These are phyloP conservation scores for Zalerion maritima DNA, from an alignment of 495 filamentous ascomycete genomes.

Conservation along the genomic window DNA sequence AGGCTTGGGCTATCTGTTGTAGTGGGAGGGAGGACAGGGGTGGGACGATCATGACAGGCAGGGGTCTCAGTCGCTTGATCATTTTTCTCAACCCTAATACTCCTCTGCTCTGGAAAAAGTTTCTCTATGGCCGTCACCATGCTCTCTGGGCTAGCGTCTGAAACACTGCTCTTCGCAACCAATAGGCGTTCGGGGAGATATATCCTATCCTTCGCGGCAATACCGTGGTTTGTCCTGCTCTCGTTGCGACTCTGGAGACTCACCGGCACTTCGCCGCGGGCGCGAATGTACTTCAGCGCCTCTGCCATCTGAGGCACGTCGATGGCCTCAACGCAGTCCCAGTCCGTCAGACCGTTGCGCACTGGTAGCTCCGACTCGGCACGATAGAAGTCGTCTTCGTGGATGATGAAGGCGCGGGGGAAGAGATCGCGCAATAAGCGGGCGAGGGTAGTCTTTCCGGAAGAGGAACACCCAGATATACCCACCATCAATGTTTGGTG, in stretches of 20 bases:
- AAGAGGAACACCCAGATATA: slow-evolving; percentile 61
- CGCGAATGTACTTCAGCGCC: slow-evolving; percentile 47
- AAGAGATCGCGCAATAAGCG: slow-evolving; percentile 62
- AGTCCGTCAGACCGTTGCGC: slow-evolving; percentile 54
- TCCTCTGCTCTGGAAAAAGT: too few species aligned
- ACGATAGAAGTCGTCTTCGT: slow-evolving; percentile 87
- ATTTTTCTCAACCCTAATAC: too few species aligned
- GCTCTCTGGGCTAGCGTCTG: too few species aligned
- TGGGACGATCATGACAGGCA: too few species aligned
- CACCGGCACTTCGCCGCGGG: slow-evolving; percentile 49
- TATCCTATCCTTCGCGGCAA: too few species aligned
- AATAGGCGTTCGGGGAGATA: too few species aligned
- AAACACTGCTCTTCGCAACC: too few species aligned
- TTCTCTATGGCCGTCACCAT: too few species aligned
- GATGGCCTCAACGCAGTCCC: slow-evolving; percentile 70
- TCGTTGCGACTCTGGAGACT: too few species aligned
- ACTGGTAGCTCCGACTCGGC: slow-evolving; percentile 49
- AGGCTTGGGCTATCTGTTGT: slow-evolving; percentile 11
- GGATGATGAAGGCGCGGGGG: slow-evolving; percentile 59
- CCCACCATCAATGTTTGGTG: slow-evolving; percentile 52
- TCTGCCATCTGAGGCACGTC: slow-evolving; percentile 47
- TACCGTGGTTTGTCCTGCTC: too few species aligned
- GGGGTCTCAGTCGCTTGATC: too few species aligned
- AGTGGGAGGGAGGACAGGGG: slow-evolving; percentile 6
- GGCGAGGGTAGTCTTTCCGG: slow-evolving; percentile 69